Conservation (phyloP, 305 asterid genomes). For the Coffea humblotiana region DNA sequence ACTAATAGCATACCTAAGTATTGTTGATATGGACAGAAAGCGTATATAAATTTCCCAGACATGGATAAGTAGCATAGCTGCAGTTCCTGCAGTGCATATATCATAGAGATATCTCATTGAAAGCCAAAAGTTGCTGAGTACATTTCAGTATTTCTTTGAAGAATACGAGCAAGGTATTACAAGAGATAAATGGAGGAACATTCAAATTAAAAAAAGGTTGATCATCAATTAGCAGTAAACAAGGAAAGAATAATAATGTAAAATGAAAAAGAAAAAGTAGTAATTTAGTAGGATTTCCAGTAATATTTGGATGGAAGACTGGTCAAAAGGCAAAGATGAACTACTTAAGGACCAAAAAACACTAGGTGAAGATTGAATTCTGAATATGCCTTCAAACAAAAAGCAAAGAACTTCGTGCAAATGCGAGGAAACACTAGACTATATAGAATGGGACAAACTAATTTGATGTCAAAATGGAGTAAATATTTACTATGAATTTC, state of each 20-base stretch:
- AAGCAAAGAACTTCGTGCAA: neutral
- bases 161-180: slow-evolving; percentile 12
- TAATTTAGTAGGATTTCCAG: neutral
- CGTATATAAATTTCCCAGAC: slow-evolving; percentile 83
- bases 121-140: neutral
- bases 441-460: neutral
- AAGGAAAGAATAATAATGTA: neutral
- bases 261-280: neutral
- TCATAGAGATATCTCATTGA: slow-evolving; percentile 1
- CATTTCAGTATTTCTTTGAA: slow-evolving; percentile 16
- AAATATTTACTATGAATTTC: neutral
- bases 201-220: slow-evolving; percentile 6
- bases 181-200: slow-evolving; percentile 14
- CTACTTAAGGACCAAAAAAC: neutral
- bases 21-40: slow-evolving; percentile 65
- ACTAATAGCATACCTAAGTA: slow-evolving; percentile 63
- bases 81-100: slow-evolving; percentile 62
- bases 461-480: neutral
- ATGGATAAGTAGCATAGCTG: slow-evolving; percentile 89
- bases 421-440: neutral
- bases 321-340: neutral
- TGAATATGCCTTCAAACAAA: neutral
- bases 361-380: neutral
- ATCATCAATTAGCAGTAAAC: neutral
- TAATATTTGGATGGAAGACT: neutral